A percentile compares a stretch with the other conserved stretches of the same genome.
phyloP scores from a whole-genome alignment of 176 grass and related monocot species.

The Areca catechu region DNA sequence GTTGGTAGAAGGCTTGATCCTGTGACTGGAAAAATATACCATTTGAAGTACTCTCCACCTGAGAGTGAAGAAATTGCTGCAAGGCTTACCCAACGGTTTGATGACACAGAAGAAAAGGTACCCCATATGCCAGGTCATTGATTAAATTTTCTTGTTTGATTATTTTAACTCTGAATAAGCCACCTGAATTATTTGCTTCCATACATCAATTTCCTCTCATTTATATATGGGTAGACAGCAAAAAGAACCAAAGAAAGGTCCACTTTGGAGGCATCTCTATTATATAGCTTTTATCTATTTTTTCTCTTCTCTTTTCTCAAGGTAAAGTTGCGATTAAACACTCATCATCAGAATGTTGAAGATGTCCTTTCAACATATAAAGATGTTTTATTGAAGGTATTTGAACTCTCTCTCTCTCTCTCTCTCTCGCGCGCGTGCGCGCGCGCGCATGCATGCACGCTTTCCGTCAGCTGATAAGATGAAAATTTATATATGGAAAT shows the following conservation, averaged over 20 bases:
- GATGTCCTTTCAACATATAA: conserved; percentile 72
- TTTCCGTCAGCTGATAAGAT: too few relatives aligned
- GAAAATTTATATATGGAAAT: too few relatives aligned
- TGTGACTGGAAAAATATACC: conserved; percentile 91
- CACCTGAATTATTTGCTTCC: too few relatives aligned
- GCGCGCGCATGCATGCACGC: neutral
- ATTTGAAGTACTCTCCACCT: conserved; percentile 87
- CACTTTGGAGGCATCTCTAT: neutral
- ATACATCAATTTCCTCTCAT: too few relatives aligned
- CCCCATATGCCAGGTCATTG: neutral
- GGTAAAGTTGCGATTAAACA: conserved; percentile 85
- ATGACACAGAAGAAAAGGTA: conserved; percentile 99
- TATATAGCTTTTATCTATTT: neutral
- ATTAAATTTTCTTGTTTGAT: too few relatives aligned
- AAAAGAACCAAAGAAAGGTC: too few relatives aligned
- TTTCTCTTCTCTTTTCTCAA: conserved; percentile 18
- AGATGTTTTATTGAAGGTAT: conserved; percentile 50
- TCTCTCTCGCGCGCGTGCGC: neutral
- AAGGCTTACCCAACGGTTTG: conserved; percentile 87
- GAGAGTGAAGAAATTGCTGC: conserved; percentile 91
- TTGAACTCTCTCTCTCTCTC: neutral
- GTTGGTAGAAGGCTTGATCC: conserved; percentile 86
- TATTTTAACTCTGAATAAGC: too few relatives aligned
- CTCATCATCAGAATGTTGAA: conserved; percentile 85
- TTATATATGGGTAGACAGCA: too few relatives aligned